These are phyloP conservation scores for Sugiyamaella qingdaonensis DNA, from an alignment of 805 yeast species.

Conservation along the genomic window DNA sequence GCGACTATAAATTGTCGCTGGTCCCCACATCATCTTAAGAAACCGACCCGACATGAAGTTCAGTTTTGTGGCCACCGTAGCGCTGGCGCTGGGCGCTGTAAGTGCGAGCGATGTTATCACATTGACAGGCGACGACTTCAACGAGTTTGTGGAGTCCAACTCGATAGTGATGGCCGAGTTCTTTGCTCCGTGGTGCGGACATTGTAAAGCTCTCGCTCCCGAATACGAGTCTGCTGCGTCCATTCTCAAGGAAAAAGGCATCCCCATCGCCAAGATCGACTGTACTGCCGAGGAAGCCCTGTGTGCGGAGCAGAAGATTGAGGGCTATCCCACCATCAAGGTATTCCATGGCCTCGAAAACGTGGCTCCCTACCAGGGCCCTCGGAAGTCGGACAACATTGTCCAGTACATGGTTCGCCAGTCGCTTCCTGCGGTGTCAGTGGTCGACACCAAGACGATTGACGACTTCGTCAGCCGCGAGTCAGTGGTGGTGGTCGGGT, in stretches of 20 bases:
- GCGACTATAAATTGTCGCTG: background rate
- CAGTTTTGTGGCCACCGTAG: constrained; percentile 28
- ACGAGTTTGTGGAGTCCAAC: constrained; percentile 60
- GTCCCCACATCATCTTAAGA: background rate
- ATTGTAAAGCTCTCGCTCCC: constrained; percentile 70
- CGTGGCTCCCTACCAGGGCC: constrained; percentile 68
- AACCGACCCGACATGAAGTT: constrained; percentile 36
- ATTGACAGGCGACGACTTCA: constrained; percentile 63
- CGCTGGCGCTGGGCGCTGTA: constrained; percentile 47
- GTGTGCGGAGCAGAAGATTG: constrained; percentile 62
- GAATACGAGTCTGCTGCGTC: constrained; percentile 65
- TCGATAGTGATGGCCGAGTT: constrained; percentile 79
- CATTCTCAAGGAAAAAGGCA: constrained; percentile 42
- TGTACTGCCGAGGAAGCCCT: constrained; percentile 73
- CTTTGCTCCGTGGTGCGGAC: constrained; percentile 98
- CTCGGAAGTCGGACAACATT: constrained; percentile 77
- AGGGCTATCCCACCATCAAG: constrained; percentile 82
- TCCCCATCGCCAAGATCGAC: constrained; percentile 56
- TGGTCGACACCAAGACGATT: constrained; percentile 47
- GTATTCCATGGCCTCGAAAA: constrained; percentile 49
- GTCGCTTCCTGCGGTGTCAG: constrained; percentile 69
- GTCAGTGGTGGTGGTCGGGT: constrained; percentile 43
- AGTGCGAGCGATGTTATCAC: constrained; percentile 85
- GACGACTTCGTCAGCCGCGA: constrained; percentile 44
- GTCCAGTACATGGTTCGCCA: constrained; percentile 75